phyloP scores from a whole-genome alignment of 768 basidiomycete genomes.

The Wakefieldia striispora region DNA sequence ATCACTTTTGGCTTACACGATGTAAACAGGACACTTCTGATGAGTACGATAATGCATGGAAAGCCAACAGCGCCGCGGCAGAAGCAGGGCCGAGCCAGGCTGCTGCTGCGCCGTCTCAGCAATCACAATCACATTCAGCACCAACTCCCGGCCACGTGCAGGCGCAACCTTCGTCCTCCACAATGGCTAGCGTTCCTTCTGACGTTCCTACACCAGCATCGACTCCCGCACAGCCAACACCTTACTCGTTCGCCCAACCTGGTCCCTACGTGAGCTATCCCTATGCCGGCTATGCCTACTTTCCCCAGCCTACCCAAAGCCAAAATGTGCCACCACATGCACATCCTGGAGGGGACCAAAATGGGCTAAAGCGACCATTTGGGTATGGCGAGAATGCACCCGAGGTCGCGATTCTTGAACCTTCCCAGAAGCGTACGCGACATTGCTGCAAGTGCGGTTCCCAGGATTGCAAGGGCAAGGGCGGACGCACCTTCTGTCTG shows the following conservation, averaged over 20 bases:
- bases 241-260: slow-evolving; percentile 30
- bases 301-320: slow-evolving; percentile 23
- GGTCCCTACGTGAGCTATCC: slow-evolving; percentile 37
- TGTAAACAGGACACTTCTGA: slow-evolving; percentile 42
- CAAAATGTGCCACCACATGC: slow-evolving; percentile 22
- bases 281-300: slow-evolving; percentile 35
- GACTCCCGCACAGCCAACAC: slow-evolving; percentile 26
- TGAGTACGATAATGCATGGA: slow-evolving; percentile 62
- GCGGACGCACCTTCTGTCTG: slow-evolving; percentile 68
- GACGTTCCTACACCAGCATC: slow-evolving; percentile 21
- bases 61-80: slow-evolving; percentile 48
- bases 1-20: slow-evolving; percentile 7
- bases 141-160: slow-evolving; percentile 19
- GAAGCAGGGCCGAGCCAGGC: slow-evolving; percentile 29
- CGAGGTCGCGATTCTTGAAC: slow-evolving; percentile 33
- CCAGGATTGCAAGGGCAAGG: slow-evolving; percentile 81
- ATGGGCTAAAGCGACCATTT: slow-evolving; percentile 27
- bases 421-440: slow-evolving; percentile 58
- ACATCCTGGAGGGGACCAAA: slow-evolving; percentile 27
- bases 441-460: slow-evolving; percentile 85
- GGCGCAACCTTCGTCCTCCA: slow-evolving; percentile 16
- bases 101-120: slow-evolving; percentile 19
- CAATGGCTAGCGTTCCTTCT: slow-evolving; percentile 14
- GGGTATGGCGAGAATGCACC: slow-evolving; percentile 25
- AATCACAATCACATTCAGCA: slow-evolving; percentile 17